phyloP scores from a whole-genome alignment of 306 rosid genomes.

The Trifolium fragiferum region DNA sequence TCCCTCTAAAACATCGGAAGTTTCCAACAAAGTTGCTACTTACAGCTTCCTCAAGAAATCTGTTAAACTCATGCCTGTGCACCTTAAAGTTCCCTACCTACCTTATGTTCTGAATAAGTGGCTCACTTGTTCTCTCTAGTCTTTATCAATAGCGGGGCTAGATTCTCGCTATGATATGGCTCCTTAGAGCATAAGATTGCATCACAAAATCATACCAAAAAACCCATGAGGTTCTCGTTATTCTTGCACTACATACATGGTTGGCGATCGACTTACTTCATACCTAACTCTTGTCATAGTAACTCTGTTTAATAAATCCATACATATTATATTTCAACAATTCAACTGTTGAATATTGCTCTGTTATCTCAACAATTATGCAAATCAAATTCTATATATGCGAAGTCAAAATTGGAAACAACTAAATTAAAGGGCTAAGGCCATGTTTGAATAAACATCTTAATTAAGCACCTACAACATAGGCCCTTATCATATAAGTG shows the following conservation, averaged over 20 bases:
- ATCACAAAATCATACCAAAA: conserved; percentile 3
- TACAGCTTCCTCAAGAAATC: neutral
- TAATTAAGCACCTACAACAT: neutral
- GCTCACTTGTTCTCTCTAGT: neutral
- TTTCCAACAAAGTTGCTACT: neutral
- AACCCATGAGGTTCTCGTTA: neutral
- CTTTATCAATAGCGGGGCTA: neutral
- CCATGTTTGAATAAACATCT: neutral
- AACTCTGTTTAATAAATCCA: neutral
- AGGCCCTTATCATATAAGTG: neutral
- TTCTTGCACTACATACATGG: neutral
- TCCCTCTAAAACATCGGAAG: conserved; percentile 13
- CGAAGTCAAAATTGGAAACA: conserved; percentile 1
- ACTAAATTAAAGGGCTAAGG: neutral
- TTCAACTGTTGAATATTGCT: neutral
- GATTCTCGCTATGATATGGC: neutral
- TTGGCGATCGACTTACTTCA: neutral
- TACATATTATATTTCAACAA: neutral
- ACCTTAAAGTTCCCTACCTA: neutral
- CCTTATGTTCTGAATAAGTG: neutral
- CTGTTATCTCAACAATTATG: neutral
- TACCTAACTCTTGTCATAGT: neutral
- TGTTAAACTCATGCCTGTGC: neutral
- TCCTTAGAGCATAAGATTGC: neutral
- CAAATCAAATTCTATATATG: neutral